Base-by-base conservation (phyloP, 345 rosid species). In the Passiflora organensis region DNA sequence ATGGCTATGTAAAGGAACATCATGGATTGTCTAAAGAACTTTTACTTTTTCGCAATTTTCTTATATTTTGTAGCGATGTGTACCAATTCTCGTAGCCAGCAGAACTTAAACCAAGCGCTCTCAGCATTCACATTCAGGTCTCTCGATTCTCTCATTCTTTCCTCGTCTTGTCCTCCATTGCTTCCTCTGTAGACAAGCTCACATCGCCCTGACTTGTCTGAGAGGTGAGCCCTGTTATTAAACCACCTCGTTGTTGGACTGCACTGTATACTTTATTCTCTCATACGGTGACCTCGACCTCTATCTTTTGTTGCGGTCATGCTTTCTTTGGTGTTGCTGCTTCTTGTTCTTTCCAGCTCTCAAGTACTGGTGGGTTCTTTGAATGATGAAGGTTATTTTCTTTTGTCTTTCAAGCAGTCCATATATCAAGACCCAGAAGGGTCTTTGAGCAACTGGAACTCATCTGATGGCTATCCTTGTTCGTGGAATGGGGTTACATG, bases 401-500 rank as follows among this genome's bases (percentile, higher is more conserved):
- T 93, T 68, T 65, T 93, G 43, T 80, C 88, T 10, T 76, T 89
- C 20, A 93, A 85, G 66, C 79, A 80, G 63, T 75, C 85, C 68
- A 71, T 86, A 15, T 58, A 60, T 51, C 64, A 70, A 14, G 99
- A 93, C 78, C 97, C 96, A 41, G 81, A 77, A 58, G 85, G 96
- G 69, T 81, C 86, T 41, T 68, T 93, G 10, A 77, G 59, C 56
- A 83, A 79, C 70, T 89, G 97, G 99, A 86, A 86, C 83, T 69
- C 83, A 41, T 89, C 90, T 1, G 79, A 83, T 70, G 76, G 67
- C 0, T 70, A 69, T 65, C 82, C 95, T 43, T 93, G 97, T 62
- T 80, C 85, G 0, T 93, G 97, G 99, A 89, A 89, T 76, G 97
- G 96, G 53, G 68, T 93, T 46, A 84, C 95, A 49, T 93, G 99